Conservation (phyloP, 2,329 filamentous ascomycete species). For the Thelonectria olida region DNA sequence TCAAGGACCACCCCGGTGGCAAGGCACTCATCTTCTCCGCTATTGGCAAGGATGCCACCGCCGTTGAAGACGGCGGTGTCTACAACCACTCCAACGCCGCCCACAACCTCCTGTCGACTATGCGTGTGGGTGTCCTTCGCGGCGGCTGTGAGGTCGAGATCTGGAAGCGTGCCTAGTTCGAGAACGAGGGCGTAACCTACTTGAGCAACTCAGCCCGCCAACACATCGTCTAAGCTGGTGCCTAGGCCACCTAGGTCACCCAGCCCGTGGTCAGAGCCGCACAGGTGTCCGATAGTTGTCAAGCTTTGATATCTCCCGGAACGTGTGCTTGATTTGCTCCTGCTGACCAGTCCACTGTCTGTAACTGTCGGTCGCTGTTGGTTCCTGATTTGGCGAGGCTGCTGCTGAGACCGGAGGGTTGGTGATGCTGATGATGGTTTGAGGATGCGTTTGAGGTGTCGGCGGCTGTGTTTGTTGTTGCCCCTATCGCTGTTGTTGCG, state of each 20-base stretch:
- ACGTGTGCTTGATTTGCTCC: slow-evolving; percentile 71
- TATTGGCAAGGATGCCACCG: slow-evolving; percentile 87
- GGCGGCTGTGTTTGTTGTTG: slow-evolving; percentile 42
- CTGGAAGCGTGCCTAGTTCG: slow-evolving; percentile 86
- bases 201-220: slow-evolving; percentile 83
- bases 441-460: slow-evolving; percentile 24
- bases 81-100: slow-evolving; percentile 93
- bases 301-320: slow-evolving; percentile 71
- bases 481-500: slow-evolving; percentile 31
- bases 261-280: slow-evolving; percentile 82
- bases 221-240: slow-evolving; percentile 84
- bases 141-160: too few species aligned
- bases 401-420: slow-evolving; percentile 59
- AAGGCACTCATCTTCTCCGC: slow-evolving; percentile 85
- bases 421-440: slow-evolving; percentile 44
- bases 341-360: slow-evolving; percentile 60
- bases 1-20: slow-evolving; percentile 88
- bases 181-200: slow-evolving; percentile 83
- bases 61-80: slow-evolving; percentile 91
- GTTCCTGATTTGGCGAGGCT: slow-evolving; percentile 60
- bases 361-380: slow-evolving; percentile 53
- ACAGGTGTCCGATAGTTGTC: slow-evolving; percentile 75
- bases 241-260: slow-evolving; percentile 84
- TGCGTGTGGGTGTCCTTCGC: too few species aligned
- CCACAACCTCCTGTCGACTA: too few species aligned